phyloP scores from a whole-genome alignment of 208 protist species.

The Lotmaria passim region DNA sequence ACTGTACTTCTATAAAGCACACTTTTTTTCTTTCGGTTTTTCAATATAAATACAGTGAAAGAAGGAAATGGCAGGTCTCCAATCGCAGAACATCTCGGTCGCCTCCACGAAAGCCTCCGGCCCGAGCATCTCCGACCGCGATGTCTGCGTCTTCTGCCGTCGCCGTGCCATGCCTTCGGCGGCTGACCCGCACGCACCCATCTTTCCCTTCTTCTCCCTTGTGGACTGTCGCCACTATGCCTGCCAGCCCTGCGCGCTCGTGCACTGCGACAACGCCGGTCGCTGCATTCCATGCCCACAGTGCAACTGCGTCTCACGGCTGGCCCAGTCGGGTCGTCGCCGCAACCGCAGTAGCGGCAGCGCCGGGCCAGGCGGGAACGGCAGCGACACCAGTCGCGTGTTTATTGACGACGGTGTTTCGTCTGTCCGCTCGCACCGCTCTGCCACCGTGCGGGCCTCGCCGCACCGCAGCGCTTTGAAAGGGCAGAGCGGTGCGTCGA shows the following conservation, averaged over 20 bases:
- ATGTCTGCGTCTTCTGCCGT: constrained; percentile 73
- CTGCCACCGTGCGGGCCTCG: constrained; percentile 21
- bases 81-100: constrained; percentile 83
- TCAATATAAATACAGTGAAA: not conserved
- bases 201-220: constrained; percentile 90
- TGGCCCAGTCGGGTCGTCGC: constrained; percentile 75
- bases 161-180: constrained; percentile 46
- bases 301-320: constrained; percentile 78
- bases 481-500: constrained; percentile 29
- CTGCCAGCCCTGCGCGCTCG: constrained; percentile 89
- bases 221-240: constrained; percentile 90
- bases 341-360: constrained; percentile 39
- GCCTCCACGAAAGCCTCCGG: constrained; percentile 46
- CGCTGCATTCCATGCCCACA: constrained; percentile 71
- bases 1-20: constrained; percentile 1
- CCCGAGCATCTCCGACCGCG: constrained; percentile 32
- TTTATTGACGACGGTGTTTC: constrained; percentile 80
- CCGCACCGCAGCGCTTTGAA: constrained; percentile 59
- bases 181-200: constrained; percentile 75
- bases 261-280: constrained; percentile 81
- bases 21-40: not conserved
- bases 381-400: constrained; percentile 34
- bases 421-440: constrained; percentile 53
- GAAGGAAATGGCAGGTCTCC: constrained; percentile 66
- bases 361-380: not conserved